Evolutionary conservation across 1,284 basidiomycete species (phyloP).

Genomic region (Sanghuangporus baumii): DNA sequence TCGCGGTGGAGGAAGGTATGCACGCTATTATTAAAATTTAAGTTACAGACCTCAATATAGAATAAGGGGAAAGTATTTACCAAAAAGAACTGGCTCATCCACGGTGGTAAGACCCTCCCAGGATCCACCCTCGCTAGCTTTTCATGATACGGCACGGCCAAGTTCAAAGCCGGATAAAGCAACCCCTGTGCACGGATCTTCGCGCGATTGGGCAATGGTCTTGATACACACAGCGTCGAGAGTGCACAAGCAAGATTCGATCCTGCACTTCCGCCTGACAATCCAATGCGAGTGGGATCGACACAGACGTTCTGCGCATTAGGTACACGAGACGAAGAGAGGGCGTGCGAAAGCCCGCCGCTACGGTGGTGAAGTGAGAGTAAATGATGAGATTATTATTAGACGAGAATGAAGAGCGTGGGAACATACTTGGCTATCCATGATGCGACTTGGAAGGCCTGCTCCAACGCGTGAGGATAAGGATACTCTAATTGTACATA

Average conservation of each 20-base stretch:
- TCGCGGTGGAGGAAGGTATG: conserved; percentile 23
- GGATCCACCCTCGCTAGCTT: conserved; percentile 23
- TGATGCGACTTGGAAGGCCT: conserved; percentile 20
- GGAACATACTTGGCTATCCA: conserved; percentile 22
- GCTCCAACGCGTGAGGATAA: conserved; percentile 23
- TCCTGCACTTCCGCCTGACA: conserved; percentile 24
- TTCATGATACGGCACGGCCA: conserved; percentile 22
- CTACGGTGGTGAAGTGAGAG: not conserved
- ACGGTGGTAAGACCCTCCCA: conserved; percentile 21
- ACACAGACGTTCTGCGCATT: conserved; percentile 1
- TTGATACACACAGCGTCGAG: conserved; percentile 15
- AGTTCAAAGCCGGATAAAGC: conserved; percentile 23
- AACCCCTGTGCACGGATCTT: conserved; percentile 19
- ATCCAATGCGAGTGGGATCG: conserved; percentile 21
- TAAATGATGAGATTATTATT: not conserved
- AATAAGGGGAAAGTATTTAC: not conserved
- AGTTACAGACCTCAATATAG: not conserved
- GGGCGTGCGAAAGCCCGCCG: conserved; percentile 14
- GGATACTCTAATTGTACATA: conserved; percentile 18
- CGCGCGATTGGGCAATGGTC: conserved; percentile 17
- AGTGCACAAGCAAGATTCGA: conserved; percentile 24
- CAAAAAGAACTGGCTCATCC: conserved; percentile 23
- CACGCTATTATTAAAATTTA: not conserved
- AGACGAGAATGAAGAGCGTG: not conserved
- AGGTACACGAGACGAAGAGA: conserved; percentile 4